Base-by-base conservation (phyloP, 257 asterid species). In the Dorcoceras hygrometricum region DNA sequence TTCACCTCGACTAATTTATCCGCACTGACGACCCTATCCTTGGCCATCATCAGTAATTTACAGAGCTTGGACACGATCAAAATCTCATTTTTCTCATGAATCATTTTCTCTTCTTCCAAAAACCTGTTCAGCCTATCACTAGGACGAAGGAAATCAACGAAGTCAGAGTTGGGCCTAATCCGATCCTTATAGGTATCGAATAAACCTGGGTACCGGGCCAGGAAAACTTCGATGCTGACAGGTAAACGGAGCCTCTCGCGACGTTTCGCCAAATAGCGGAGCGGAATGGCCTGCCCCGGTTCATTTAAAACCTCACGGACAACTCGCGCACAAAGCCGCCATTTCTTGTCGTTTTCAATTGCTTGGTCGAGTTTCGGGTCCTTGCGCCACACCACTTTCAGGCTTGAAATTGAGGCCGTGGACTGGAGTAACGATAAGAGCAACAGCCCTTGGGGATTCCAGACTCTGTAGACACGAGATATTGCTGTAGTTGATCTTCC, bases 251-350 rank as follows among this genome's bases (percentile, higher is more conserved):
- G 90, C 66, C 91, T 83, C 76, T 87, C 84, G 31, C 97, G 96
- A 63, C 97, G 97, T 61, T 81, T 90, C n/a, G 80, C 86, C 14
- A 90, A 65, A 79, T 88, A 90, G 6, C 80, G 82, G 59, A 87
- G 87, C 2, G 89, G 72, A 63, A 94, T 94, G 8, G 79, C 96
- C 77, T 82, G 92, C 28, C 96, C 95, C 28, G 99, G 99, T 70
- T 90, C 97, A 76, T 94, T 94, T 19, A 90, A 36, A 25, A 90
- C 95, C 81, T 88, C 99, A 39, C 83, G 80, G 64, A 88, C 96
- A 27, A 90, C 88, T 57, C 91, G 85, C 10, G 84, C 80, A 57
- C 93, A 86, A 55, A 83, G 92, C 65, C 90, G 83, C 93, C 96
- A 90, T 72, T 76, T 80, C 73, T 90, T 90, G 79, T 90, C 96